Conservation (phyloP, 1,139 yeast species). For the Candida pseudoviswanathii region DNA sequence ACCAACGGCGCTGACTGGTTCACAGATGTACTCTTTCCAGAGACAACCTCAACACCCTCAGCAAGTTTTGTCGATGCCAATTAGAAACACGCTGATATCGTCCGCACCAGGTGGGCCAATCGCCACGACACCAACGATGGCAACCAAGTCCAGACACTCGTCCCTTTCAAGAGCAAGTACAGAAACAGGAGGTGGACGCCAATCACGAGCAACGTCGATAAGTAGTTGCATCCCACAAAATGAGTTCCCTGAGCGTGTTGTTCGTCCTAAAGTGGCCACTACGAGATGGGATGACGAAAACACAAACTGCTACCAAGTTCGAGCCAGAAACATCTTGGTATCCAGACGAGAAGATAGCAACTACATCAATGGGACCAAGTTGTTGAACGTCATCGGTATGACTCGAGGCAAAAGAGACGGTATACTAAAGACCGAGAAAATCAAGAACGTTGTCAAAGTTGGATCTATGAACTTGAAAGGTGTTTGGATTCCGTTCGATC, state of each 20-base stretch:
- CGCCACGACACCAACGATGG: neutral
- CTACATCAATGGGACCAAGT: conserved; percentile 58
- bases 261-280: conserved; percentile 46
- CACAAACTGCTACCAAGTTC: conserved; percentile 52
- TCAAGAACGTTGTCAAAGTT: conserved; percentile 47
- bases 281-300: conserved; percentile 52
- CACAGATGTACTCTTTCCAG: conserved; percentile 12
- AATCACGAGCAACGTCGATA: conserved; percentile 20
- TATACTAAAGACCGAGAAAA: conserved; percentile 55
- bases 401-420: conserved; percentile 97
- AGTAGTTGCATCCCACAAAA: conserved; percentile 16
- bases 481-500: conserved; percentile 58
- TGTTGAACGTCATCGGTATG: conserved; percentile 91
- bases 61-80: neutral
- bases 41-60: conserved; percentile 10
- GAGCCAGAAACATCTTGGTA: conserved; percentile 46
- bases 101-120: conserved; percentile 6
- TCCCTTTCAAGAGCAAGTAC: conserved; percentile 3
- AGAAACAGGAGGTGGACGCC: conserved; percentile 10
- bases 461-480: conserved; percentile 60
- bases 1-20: conserved; percentile 2
- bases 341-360: conserved; percentile 55
- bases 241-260: conserved; percentile 19
- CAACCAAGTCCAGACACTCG: conserved; percentile 7
- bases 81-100: conserved; percentile 5